A percentile compares a stretch with the other conserved stretches of the same genome.
phyloP scores from a whole-genome alignment of 441 rosid genomes.

The Erysimum cheiri region DNA sequence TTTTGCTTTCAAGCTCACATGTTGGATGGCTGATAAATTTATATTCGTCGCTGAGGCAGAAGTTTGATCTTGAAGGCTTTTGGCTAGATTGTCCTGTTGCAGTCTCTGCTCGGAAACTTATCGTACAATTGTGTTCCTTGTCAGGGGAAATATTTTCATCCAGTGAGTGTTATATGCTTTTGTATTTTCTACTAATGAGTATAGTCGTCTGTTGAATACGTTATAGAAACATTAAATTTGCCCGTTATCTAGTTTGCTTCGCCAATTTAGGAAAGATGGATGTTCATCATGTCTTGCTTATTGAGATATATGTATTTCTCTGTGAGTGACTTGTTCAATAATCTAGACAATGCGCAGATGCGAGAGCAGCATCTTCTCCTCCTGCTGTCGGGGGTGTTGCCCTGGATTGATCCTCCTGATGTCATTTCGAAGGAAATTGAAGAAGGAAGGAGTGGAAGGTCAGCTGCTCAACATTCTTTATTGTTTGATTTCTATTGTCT shows the following conservation, averaged over 20 bases:
- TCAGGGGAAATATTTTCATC: constrained; percentile 81
- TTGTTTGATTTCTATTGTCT: constrained; percentile 37
- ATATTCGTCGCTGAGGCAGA: constrained; percentile 81
- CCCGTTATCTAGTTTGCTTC: constrained; percentile 22
- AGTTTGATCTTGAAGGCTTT: constrained; percentile 70
- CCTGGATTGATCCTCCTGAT: constrained; percentile 94
- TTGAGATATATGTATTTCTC: constrained; percentile 29
- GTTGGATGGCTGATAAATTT: constrained; percentile 81
- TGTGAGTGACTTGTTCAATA: constrained; percentile 47
- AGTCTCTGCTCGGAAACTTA: constrained; percentile 92
- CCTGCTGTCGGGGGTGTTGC: constrained; percentile 84
- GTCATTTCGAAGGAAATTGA: constrained; percentile 81
- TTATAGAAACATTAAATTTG: constrained; percentile 23
- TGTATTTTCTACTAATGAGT: constrained; percentile 13
- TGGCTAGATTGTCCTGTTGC: constrained; percentile 98
- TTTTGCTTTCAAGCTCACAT: constrained; percentile 89
- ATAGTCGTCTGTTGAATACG: constrained; percentile 16
- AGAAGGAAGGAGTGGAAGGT: constrained; percentile 95
- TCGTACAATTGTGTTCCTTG: constrained; percentile 90
- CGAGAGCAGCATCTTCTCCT: constrained; percentile 87
- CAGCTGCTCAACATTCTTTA: constrained; percentile 29
- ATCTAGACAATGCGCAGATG: constrained; percentile 72
- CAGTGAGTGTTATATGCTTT: constrained; percentile 54
- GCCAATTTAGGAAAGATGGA: constrained; percentile 21
- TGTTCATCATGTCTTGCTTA: constrained; percentile 24